Evolutionary conservation across 768 basidiomycete species (phyloP).

Genomic region (Ephemerocybe angulata): DNA sequence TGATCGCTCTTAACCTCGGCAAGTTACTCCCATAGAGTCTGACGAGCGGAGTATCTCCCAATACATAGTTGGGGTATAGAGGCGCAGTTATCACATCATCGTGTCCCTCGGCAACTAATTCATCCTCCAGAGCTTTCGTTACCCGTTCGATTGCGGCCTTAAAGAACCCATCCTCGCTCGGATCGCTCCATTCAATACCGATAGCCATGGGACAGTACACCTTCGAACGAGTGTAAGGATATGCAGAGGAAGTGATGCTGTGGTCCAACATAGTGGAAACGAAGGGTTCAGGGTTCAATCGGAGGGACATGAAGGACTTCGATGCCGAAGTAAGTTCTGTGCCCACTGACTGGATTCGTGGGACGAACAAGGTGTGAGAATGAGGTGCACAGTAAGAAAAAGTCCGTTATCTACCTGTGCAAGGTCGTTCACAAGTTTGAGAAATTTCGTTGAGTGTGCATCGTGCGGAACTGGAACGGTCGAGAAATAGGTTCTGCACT

Average conservation of each 20-base stretch:
- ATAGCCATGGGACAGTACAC: constrained; percentile 45
- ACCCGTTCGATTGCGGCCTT: constrained; percentile 36
- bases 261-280: constrained; percentile 38
- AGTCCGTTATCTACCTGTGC: too few relatives aligned
- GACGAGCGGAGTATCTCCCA: constrained; percentile 46
- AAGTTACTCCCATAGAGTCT: constrained; percentile 52
- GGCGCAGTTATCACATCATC: constrained; percentile 30
- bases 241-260: constrained; percentile 38
- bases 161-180: constrained; percentile 37
- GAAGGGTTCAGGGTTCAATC: constrained; percentile 53
- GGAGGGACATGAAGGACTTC: constrained; percentile 30
- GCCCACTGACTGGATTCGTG: constrained; percentile 44
- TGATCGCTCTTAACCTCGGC: constrained; percentile 35
- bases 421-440: too few relatives aligned
- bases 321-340: constrained; percentile 21
- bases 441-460: too few relatives aligned
- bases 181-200: constrained; percentile 40
- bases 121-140: constrained; percentile 34
- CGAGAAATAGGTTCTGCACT: too few relatives aligned
- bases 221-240: constrained; percentile 38
- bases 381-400: too few relatives aligned
- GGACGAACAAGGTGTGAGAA: not conserved
- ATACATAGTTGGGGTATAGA: constrained; percentile 61
- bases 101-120: constrained; percentile 40
- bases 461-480: too few relatives aligned